Conservation (phyloP, 257 asterid genomes). For the Cruciata laevipes region DNA sequence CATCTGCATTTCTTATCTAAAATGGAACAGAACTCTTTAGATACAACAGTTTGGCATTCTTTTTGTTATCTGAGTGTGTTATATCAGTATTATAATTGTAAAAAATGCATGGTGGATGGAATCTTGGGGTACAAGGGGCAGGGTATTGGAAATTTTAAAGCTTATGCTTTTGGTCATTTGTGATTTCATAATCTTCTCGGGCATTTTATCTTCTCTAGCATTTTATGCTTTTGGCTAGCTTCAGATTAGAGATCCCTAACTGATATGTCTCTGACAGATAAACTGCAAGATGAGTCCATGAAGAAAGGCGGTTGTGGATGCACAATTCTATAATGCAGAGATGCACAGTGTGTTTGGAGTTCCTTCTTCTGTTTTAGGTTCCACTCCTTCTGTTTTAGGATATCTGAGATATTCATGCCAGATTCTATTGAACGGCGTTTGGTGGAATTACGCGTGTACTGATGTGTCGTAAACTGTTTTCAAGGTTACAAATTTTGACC, state of each 20-base stretch:
- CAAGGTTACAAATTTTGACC: neutral
- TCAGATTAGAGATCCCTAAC: neutral
- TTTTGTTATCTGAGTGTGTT: neutral
- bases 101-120: neutral
- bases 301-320: constrained; percentile 67
- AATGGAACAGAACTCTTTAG: neutral
- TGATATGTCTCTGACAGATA: constrained; percentile 35
- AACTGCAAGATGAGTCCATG: constrained; percentile 46
- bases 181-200: neutral
- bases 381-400: constrained; percentile 23
- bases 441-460: neutral
- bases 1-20: neutral
- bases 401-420: constrained; percentile 26
- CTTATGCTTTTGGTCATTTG: neutral
- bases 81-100: neutral
- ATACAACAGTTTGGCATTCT: neutral
- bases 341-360: constrained; percentile 20
- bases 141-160: no score
- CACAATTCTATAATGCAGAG: constrained; percentile 42
- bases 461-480: neutral
- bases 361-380: constrained; percentile 17
- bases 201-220: neutral
- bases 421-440: constrained; percentile 22
- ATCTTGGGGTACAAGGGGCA: no score
- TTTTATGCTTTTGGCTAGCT: neutral